Evolutionary conservation across 2,329 filamentous ascomycete species (phyloP), one percentile per base, ranked within the genome.

Genomic region (Microcyclospora pomicola): DNA sequence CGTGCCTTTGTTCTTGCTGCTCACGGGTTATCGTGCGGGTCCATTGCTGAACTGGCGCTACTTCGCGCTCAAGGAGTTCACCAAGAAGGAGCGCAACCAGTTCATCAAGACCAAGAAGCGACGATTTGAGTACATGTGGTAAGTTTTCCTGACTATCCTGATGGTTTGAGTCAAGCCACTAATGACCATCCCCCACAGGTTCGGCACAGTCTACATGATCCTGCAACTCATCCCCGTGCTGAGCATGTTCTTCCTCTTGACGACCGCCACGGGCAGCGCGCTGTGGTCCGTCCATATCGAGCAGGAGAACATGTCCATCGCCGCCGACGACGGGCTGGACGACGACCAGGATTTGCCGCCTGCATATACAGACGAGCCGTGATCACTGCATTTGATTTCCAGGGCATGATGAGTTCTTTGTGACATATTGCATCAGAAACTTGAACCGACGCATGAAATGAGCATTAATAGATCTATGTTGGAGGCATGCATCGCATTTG

Each of bases 221-320:
- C 62, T 96, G 19, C 84, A 95, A 62, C 71, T 96, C n/a, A 70
- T 95, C 7, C 91, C 91, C 1, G 71, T 88, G 10, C 61, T 95
- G 35, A 92, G 82, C n/a, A 92, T 98, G 70, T 77, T 96, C 55
- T 95, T 96, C 58, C 69, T 96, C 30, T 64, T 98, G 47, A 95
- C 88, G 0, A 86, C 82, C 2, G 81, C 87, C 1, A 75, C 77
- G 14, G 91, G 88, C 2, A 80, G 83, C 32, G 88, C 85, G 1
- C 64, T 96, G 28, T 96, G 88, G 87, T 83, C 77, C 2, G 78
- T 78, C 2, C 76, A 80, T 46, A 63, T 95, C 36, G 87, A 96
- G 59, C 67, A 74, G 38, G 65, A 73, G 36, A 33, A 28, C 34
- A 11, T 24, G 15, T 4, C 15, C 40, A 36, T 44, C 49, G 37